Base-by-base conservation (phyloP, 202 grass and related monocot species). In the Zizania palustris region DNA sequence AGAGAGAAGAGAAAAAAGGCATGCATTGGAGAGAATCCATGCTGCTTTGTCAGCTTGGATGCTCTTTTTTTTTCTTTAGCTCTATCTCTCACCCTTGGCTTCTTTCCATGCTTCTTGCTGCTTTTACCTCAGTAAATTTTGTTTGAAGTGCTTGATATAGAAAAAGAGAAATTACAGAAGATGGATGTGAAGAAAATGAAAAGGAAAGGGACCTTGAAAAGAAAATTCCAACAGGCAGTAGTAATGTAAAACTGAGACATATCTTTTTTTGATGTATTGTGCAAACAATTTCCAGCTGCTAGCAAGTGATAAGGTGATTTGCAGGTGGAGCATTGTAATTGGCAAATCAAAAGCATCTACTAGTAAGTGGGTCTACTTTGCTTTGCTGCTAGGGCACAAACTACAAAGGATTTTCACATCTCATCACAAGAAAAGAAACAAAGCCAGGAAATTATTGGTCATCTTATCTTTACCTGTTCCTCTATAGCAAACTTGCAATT, bases 351-450 rank as follows among this genome's bases (percentile, higher is more conserved):
- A 85, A 69, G 54, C 46, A 55, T 70, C 77, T 76, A n/a, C 76
- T 81, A 81, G 63, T 9, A 56, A 76, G 77, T 86, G 56, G 58
- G 49, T 58, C 34, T 51, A 57, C 65, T 71, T 71, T 76, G 45
- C 65, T 22, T 71, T 45, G 39, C 56, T 75, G 16, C 14, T 75
- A 65, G 56, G 10, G 57, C 16, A 71, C 58, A 86, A 7, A 16
- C 38, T 12, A 40, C 28, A 79, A 78, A 39, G 48, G 49, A 57
- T 84, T 66, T 28, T 84, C 67, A 55, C 67, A 84, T 66, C 49
- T 46, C 60, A 73, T 61, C 83, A 85, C 19, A 74, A 80, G 61
- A 74, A 74, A 53, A 74, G 61, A 85, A 69, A 67, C 34, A 80
- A 85, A 69, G 54, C 76, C 11, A 45, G 0, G 21, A 68, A 74